These are phyloP conservation scores for Scleromitrula shiraiana DNA, from an alignment of 2,329 filamentous ascomycete genomes.

Conservation along the genomic window DNA sequence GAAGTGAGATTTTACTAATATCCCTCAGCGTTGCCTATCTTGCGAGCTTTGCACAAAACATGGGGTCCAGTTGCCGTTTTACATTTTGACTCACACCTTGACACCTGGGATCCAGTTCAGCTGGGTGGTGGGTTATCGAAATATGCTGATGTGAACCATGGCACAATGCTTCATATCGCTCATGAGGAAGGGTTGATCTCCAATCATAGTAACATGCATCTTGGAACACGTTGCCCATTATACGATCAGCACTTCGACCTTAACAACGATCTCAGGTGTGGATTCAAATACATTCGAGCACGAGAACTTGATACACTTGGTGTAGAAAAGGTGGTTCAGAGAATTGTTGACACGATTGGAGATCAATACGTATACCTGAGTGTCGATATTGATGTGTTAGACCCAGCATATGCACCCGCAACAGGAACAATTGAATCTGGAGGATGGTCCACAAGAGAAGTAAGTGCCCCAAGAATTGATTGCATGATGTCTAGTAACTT, in stretches of 20 bases:
- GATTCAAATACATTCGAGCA: constrained; percentile 25
- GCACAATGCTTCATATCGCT: constrained; percentile 29
- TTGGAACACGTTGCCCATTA: constrained; percentile 23
- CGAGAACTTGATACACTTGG: constrained; percentile 25
- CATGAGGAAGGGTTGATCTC: constrained; percentile 28
- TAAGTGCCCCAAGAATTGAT: background rate
- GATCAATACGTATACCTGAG: constrained; percentile 27
- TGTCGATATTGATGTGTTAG: constrained; percentile 28
- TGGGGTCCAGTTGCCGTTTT: constrained; percentile 26
- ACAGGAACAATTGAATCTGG: constrained; percentile 29
- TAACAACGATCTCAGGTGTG: constrained; percentile 26
- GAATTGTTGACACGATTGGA: constrained; percentile 24
- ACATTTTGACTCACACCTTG: constrained; percentile 28
- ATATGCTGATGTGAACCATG: constrained; percentile 27
- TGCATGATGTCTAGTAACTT: background rate
- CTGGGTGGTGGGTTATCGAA: constrained; percentile 26
- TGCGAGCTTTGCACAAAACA: constrained; percentile 25
- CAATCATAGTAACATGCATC: constrained; percentile 27
- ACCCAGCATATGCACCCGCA: constrained; percentile 27
- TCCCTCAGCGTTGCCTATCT: constrained; percentile 23
- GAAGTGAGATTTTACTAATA: background rate
- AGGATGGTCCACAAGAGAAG: constrained; percentile 30
- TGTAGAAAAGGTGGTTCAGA: constrained; percentile 21
- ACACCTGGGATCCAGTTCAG: constrained; percentile 27
- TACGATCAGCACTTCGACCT: constrained; percentile 25